Conservation (phyloP, 352 stramenopile species). For the Globisporangium takayamanum region DNA sequence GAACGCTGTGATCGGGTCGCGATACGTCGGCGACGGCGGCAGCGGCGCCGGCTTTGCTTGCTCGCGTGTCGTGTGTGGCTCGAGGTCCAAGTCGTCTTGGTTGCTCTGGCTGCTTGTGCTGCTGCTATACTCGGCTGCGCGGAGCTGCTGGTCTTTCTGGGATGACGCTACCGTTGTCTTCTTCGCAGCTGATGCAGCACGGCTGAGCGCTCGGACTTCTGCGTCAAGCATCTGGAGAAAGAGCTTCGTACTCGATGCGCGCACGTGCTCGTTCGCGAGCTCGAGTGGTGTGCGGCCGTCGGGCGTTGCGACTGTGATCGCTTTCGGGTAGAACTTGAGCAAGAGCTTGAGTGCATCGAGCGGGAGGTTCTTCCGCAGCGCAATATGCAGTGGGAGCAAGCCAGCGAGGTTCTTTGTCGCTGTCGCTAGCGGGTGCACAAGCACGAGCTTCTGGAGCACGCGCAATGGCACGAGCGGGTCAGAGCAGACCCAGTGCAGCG, state of each 20-base stretch:
- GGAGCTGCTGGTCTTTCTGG: slow-evolving; percentile 9
- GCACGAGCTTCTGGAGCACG: slow-evolving; percentile 52
- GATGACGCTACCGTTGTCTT: background rate
- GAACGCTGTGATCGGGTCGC: slow-evolving; percentile 16
- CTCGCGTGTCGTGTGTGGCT: background rate
- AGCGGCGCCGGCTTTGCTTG: background rate
- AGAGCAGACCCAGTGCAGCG: slow-evolving; percentile 80
- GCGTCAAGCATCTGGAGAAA: slow-evolving; percentile 41
- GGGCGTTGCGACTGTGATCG: slow-evolving; percentile 37
- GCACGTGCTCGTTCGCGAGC: slow-evolving; percentile 36
- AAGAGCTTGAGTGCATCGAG: slow-evolving; percentile 60
- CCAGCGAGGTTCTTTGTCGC: slow-evolving; percentile 45
- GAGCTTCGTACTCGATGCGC: slow-evolving; percentile 15
- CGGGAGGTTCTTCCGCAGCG: slow-evolving; percentile 48
- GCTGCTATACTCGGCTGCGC: background rate
- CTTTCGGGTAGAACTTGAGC: slow-evolving; percentile 57
- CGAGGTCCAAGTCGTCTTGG: background rate
- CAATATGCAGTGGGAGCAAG: slow-evolving; percentile 61
- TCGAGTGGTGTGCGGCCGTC: slow-evolving; percentile 40
- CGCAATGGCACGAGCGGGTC: slow-evolving; percentile 59
- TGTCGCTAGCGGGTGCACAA: slow-evolving; percentile 35
- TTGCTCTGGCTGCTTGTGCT: background rate
- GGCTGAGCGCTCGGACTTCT: slow-evolving; percentile 20
- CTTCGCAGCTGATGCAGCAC: slow-evolving; percentile 8
- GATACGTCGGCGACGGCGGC: background rate